A percentile compares a stretch with the other conserved stretches of the same genome.
These are phyloP conservation scores for Fusarium papillatum DNA, from an alignment of 2,329 filamentous ascomycete species.

Conservation along the genomic window DNA sequence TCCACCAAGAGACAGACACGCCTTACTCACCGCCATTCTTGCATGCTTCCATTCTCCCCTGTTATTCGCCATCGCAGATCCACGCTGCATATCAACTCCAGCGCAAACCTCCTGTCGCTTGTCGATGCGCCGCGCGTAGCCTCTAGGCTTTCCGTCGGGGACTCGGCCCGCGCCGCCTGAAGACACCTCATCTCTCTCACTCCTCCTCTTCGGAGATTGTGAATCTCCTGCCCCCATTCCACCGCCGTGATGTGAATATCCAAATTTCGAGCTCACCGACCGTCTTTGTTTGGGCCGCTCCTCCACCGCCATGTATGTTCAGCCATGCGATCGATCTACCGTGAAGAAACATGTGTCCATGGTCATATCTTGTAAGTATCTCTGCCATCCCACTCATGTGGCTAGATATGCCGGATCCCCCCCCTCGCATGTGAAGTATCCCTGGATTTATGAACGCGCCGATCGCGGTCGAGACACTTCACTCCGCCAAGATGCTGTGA, in stretches of 20 bases:
- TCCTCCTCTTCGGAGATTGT: slow-evolving; percentile 63
- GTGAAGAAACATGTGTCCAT: slow-evolving; percentile 59
- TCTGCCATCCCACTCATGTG: slow-evolving; percentile 8
- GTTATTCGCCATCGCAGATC: slow-evolving; percentile 26
- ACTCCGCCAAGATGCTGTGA: slow-evolving; percentile 55
- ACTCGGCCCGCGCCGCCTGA: slow-evolving; percentile 64
- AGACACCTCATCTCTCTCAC: slow-evolving; percentile 68
- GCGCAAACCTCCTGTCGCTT: slow-evolving; percentile 60
- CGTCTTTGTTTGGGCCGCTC: slow-evolving; percentile 58
- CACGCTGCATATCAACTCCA: slow-evolving; percentile 38
- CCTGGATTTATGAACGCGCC: slow-evolving; percentile 42
- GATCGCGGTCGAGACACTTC: slow-evolving; percentile 55
- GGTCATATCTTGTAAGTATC: slow-evolving; percentile 26
- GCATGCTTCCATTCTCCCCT: not conserved
- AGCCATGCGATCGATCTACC: slow-evolving; percentile 63
- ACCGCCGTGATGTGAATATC: slow-evolving; percentile 61
- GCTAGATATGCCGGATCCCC: not conserved
- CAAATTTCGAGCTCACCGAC: slow-evolving; percentile 61
- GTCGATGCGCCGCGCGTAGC: slow-evolving; percentile 61
- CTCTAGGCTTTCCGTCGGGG: slow-evolving; percentile 62
- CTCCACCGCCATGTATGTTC: slow-evolving; percentile 63
- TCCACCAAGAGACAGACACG: not conserved
- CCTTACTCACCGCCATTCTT: slow-evolving; percentile 27
- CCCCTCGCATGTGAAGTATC: slow-evolving; percentile 4
- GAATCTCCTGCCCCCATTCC: slow-evolving; percentile 59